These are phyloP conservation scores for Gryganskiella cystojenkinii DNA, from an alignment of 192 early-diverging fungal genomes.

Conservation along the genomic window DNA sequence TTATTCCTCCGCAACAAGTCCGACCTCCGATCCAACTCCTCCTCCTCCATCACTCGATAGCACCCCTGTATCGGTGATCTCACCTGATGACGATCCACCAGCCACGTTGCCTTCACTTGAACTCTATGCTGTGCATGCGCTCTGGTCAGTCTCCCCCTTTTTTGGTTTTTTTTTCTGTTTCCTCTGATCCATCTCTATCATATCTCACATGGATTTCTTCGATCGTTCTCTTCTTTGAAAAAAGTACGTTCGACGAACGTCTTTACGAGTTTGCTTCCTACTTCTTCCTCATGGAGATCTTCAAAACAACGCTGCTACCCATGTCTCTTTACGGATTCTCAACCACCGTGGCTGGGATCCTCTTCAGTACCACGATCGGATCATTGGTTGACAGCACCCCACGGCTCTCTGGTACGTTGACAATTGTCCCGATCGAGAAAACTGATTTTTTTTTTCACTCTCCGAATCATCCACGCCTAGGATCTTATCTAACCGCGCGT, in stretches of 20 bases:
- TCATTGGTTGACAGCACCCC: constrained; percentile 38
- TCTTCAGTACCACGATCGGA: constrained; percentile 42
- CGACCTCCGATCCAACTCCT: no score
- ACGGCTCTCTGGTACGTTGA: constrained; percentile 27
- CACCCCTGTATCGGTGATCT: neutral
- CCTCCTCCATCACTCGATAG: neutral
- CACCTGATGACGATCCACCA: neutral
- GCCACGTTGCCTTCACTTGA: constrained; percentile 6
- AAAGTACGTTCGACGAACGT: constrained; percentile 45
- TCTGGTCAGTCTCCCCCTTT: constrained; percentile 16
- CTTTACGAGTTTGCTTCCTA: constrained; percentile 52
- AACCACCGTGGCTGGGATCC: constrained; percentile 43
- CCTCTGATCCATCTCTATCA: neutral
- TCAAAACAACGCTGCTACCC: constrained; percentile 39
- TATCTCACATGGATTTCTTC: neutral
- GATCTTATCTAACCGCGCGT: constrained; percentile 15
- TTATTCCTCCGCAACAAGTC: no score
- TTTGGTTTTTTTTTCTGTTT: neutral
- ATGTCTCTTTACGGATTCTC: constrained; percentile 51
- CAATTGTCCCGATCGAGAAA: no score
- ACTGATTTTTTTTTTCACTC: neutral
- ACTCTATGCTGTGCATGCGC: constrained; percentile 35
- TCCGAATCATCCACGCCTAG: no score
- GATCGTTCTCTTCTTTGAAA: neutral
- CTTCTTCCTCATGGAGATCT: constrained; percentile 53